Base-by-base conservation (phyloP, 2,329 filamentous ascomycete species). In the Cytospora chrysosperma region DNA sequence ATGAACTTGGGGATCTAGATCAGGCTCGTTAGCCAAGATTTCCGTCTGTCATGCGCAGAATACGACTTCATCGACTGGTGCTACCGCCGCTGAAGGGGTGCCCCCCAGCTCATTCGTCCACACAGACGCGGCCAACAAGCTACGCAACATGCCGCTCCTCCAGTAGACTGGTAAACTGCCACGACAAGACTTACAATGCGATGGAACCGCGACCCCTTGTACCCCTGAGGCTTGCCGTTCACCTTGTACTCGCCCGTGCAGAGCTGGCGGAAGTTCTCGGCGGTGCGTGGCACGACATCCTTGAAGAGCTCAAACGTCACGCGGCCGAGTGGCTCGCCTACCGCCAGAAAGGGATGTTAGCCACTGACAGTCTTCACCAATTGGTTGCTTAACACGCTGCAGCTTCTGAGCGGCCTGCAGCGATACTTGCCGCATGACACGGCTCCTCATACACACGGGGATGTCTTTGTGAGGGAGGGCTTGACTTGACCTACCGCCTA, bases 191-290 rank as follows among this genome's bases (percentile, higher is more conserved):
- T 71, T 78, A 96, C 92, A 70, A 98, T 92, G 64, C 95, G 88
- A 77, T 98, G 95, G 72, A 98, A 97, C 76, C 92, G 96, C 80
- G 86, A 90, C 60, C 91, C 91, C 79, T 97, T 98, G 83, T 97
- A 99, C 67, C 95, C 95, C 74, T 96, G 91, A 0, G 93, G 90
- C 67, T 88, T 83, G 37, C 92, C 92, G 57, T 85, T 76, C 73
- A 91, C 91, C 78, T 93, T 96, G 69, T 85, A 88, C 81, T 98
- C 94, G 70, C 95, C 95, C 0, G 94, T 98, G 79, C 93, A 97
- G 79, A 97, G 97, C 74, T 96, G 92, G 54, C 93, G 91, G 76
- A 99, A 98, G 81, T 98, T 98, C 77, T 98, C 95, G 32, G 93
- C 92, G 10, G 95, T 98, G 71, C 88, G 89, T 67, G 93, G 93